Conservation (phyloP, 2,329 filamentous ascomycete genomes). For the Sclerotinia subarctica region DNA sequence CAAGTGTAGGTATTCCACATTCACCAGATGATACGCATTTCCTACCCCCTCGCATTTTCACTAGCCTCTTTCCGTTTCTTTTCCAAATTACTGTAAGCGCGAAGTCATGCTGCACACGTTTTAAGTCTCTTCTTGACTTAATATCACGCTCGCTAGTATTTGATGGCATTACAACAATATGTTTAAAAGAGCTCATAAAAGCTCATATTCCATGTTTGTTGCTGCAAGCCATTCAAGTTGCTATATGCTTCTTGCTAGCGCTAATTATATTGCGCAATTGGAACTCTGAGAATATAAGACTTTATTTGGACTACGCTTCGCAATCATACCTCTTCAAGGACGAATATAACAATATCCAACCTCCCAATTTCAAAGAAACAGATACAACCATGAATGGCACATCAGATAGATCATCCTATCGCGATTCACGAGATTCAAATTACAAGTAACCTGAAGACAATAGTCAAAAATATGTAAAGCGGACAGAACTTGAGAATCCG, state of each 20-base stretch:
- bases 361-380: background rate
- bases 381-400: slow-evolving; percentile 18
- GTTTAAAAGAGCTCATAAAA: background rate
- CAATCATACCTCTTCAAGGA: background rate
- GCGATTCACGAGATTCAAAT: slow-evolving; percentile 22
- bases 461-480: slow-evolving; percentile 17
- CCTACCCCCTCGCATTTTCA: background rate
- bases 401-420: slow-evolving; percentile 18
- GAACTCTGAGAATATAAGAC: background rate
- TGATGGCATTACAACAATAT: background rate
- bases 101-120: background rate
- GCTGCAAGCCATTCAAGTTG: no score
- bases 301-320: background rate
- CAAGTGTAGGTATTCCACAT: background rate
- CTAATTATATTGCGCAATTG: no score
- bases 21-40: background rate
- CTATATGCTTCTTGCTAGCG: background rate
- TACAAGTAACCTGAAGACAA: slow-evolving; percentile 9
- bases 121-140: background rate
- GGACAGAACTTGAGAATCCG: slow-evolving; percentile 4
- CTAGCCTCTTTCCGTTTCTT: background rate
- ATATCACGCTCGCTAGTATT: background rate
- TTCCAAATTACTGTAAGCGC: no score
- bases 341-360: background rate
- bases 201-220: background rate